Percentiles rank a stretch among this genome's conserved stretches.
Evolutionary conservation across 257 asterid species (phyloP).

Genomic region (Mitragyna speciosa): DNA sequence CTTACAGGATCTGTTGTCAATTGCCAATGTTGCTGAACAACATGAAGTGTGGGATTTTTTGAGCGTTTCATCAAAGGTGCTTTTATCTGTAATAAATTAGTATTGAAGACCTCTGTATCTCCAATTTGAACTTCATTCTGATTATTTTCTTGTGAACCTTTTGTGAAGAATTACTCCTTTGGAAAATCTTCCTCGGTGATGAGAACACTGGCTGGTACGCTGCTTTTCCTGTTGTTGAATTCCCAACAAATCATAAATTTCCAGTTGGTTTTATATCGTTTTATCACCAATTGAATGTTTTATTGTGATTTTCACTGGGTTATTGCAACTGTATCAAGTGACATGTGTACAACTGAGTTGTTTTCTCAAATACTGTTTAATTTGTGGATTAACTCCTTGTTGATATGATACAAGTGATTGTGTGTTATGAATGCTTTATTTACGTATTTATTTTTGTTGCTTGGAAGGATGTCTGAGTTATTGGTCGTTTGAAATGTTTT

Average conservation of each 20-base stretch:
- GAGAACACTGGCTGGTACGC: slow-evolving; percentile 85
- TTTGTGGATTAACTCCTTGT: neutral
- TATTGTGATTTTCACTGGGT: neutral
- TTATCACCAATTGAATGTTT: neutral
- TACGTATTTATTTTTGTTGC: neutral
- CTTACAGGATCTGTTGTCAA: slow-evolving; percentile 84
- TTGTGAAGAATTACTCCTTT: slow-evolving; percentile 83
- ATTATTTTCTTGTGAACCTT: slow-evolving; percentile 29
- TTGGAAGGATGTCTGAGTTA: neutral
- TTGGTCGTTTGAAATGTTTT: neutral
- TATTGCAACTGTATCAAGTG: neutral
- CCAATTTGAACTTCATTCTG: slow-evolving; percentile 23
- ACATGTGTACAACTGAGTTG: neutral
- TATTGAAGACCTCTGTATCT: slow-evolving; percentile 10
- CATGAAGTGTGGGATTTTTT: slow-evolving; percentile 99
- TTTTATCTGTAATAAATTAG: slow-evolving; percentile 11
- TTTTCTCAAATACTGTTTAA: neutral
- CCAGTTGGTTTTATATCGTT: slow-evolving; percentile 2
- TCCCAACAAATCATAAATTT: slow-evolving; percentile 18
- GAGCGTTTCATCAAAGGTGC: slow-evolving; percentile 88
- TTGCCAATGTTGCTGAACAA: slow-evolving; percentile 98
- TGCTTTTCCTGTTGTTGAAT: slow-evolving; percentile 25
- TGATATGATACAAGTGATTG: neutral
- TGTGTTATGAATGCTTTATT: neutral
- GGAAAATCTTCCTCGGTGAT: slow-evolving; percentile 96